Evolutionary conservation across 169 alveolate species (phyloP), one percentile per base, ranked within the genome.

Genomic region (Eimeria acervulina): DNA sequence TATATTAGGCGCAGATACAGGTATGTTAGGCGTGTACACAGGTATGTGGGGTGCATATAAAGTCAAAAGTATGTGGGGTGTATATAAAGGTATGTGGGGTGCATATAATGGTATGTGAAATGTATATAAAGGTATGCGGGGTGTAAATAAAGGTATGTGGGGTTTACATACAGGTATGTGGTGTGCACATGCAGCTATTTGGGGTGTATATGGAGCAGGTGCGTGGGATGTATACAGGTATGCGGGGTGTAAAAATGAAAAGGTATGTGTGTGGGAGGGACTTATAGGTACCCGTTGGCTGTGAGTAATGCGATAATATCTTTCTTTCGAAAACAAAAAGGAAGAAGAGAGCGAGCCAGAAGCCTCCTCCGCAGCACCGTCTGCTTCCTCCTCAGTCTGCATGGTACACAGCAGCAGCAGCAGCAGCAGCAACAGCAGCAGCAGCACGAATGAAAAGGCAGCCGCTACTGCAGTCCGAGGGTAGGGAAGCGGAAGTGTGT

Each of bases 281-380:
- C 17, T 59, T 59, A 21, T 59, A 4, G 28, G 95, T 28, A 90
- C 95, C 74, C 88, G 93, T 72, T 98, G 96, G n/a, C 98, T 97
- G 95, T 99, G 99, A 23, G 99, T 99, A 38, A 99, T 96, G 61
- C 97, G 96, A 96, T 98, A 99, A 97, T 98, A 99, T 38, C 97
- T 87, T 81, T 97, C 98, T 92, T 96, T 95, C 31, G 96, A 93
- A 31, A 61, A 84, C 26, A 93, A 78, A 28, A 93, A 93, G 28
- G 96, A 93, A 38, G 91, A 81, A 42, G 85, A 88, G 6, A 70
- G 87, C 13, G 91, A 66, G n/a, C 85, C 88, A 55, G 87, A 91
- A 13, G 70, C 88, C 59, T 72, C 94, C 40, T 88, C 96, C 0
- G 52, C 70, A 26, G 74, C 61, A 12, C 94, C 91, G 28, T 44